Evolutionary conservation across 352 stramenopile species (phyloP).

Genomic region (Bremia lactucae): DNA sequence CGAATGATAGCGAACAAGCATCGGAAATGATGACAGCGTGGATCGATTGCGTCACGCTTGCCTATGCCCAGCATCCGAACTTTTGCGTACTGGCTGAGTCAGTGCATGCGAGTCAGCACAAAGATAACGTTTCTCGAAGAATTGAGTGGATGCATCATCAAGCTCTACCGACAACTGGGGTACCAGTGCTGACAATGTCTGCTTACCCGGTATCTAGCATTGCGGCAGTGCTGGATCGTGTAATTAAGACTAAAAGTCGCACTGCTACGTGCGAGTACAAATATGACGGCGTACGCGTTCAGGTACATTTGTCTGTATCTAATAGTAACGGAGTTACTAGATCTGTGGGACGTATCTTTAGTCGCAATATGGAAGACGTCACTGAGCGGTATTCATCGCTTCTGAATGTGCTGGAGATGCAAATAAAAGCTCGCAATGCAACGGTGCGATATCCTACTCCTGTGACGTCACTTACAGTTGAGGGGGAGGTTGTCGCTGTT

Average conservation of each 20-base stretch:
- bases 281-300: slow-evolving; percentile 73
- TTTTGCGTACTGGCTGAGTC: slow-evolving; percentile 40
- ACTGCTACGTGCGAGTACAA: slow-evolving; percentile 71
- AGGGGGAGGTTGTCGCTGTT: slow-evolving; percentile 69
- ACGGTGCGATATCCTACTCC: not conserved
- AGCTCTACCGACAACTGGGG: slow-evolving; percentile 31
- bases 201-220: slow-evolving; percentile 63
- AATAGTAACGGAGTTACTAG: not conserved
- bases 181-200: slow-evolving; percentile 72
- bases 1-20: not conserved
- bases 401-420: slow-evolving; percentile 29
- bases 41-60: slow-evolving; percentile 49
- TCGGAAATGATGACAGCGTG: slow-evolving; percentile 24
- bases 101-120: slow-evolving; percentile 21
- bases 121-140: slow-evolving; percentile 14
- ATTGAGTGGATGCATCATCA: slow-evolving; percentile 23
- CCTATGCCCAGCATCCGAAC: slow-evolving; percentile 61
- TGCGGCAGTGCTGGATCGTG: slow-evolving; percentile 31
- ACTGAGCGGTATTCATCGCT: slow-evolving; percentile 56
- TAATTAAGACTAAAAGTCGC: slow-evolving; percentile 23
- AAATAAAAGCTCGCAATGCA: slow-evolving; percentile 11
- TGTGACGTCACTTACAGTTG: slow-evolving; percentile 41
- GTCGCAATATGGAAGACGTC: slow-evolving; percentile 75
- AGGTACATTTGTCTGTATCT: slow-evolving; percentile 43
- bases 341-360: slow-evolving; percentile 49